Evolutionary conservation across 2,329 filamentous ascomycete genomes (phyloP), one percentile per base, ranked within the genome.

Genomic region (Penicillium sp.): DNA sequence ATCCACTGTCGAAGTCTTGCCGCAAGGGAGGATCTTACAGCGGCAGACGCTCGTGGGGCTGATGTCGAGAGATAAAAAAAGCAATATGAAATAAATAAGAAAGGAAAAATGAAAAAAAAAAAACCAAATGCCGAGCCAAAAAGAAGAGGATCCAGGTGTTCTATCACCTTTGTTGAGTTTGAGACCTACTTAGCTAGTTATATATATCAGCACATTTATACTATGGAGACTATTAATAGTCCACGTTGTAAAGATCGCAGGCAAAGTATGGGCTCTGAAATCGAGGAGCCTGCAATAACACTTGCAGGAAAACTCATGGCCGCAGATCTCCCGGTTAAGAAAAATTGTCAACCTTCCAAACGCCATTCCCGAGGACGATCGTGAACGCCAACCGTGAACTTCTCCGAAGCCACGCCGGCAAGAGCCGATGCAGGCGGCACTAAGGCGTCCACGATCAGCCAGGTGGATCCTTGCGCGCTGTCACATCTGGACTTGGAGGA

Each of bases 391-490:
- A 47, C 53, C 49, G 48, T 31, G 42, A 49, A 48, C 48, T 43
- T 46, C 43, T 44, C 53, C 49, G 51, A 52, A 59, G 58, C 58
- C 57, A 59, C 57, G 49, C 45, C 54, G 58, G 58, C 54, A 59
- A 41, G 53, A 55, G 46, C 57, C 58, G 58, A 60, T 48, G 51
- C 45, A 51, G 48, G 34, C 51, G 56, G 53, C 57, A 39, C 47
- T 43, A 55, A 60, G 52, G 54, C 56, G 52, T 53, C 49, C 45
- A 47, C 17, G 44, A 17, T 41, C 29, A 45, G 44, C 32, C 28
- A 42, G 46, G 53, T 53, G 57, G 57, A 57, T 59, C 57, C 56
- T 56, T 56, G 52, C 43, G 50, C 45, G 52, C 55, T 59, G 56
- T 60, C 57, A 56, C 52, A 57, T 57, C 51, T 53, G 35, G 47